A percentile compares a stretch with the other conserved stretches of the same genome.
phyloP scores from a whole-genome alignment of 164 flowering plant genomes.

The Echeveria elegans region DNA sequence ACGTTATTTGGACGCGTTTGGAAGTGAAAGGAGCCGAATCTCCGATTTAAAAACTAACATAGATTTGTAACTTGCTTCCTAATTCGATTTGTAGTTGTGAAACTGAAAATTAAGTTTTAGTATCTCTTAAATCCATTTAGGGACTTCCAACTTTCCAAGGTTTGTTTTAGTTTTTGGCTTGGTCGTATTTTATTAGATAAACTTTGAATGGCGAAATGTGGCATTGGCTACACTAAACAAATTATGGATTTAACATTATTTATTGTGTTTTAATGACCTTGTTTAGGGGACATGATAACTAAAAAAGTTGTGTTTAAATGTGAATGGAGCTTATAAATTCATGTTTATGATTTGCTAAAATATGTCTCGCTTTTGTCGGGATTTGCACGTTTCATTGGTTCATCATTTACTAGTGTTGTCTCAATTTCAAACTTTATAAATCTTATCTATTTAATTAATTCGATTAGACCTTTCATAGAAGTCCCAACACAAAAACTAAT shows the following conservation, averaged over 20 bases:
- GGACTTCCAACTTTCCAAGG: too few relatives aligned
- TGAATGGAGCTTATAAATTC: constrained; percentile 2
- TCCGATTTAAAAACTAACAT: too few relatives aligned
- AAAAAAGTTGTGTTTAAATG: not conserved
- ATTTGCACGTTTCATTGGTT: not conserved
- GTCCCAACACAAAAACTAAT: not conserved
- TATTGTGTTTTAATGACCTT: not conserved
- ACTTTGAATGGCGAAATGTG: not conserved
- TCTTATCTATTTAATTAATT: not conserved
- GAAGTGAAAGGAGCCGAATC: too few relatives aligned
- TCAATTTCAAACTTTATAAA: not conserved
- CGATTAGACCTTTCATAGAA: not conserved
- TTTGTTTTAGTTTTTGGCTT: not conserved
- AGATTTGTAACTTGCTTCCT: too few relatives aligned
- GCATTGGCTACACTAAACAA: not conserved
- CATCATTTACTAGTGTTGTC: not conserved
- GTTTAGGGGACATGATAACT: not conserved
- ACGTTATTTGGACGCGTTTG: too few relatives aligned
- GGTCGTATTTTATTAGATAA: not conserved
- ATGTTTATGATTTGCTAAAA: not conserved
- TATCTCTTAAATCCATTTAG: too few relatives aligned
- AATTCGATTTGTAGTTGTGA: too few relatives aligned
- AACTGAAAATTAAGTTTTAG: too few relatives aligned
- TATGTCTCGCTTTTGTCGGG: not conserved
- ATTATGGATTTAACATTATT: not conserved